Conservation (phyloP, 345 rosid species). For the Euphorbia tirucalli region DNA sequence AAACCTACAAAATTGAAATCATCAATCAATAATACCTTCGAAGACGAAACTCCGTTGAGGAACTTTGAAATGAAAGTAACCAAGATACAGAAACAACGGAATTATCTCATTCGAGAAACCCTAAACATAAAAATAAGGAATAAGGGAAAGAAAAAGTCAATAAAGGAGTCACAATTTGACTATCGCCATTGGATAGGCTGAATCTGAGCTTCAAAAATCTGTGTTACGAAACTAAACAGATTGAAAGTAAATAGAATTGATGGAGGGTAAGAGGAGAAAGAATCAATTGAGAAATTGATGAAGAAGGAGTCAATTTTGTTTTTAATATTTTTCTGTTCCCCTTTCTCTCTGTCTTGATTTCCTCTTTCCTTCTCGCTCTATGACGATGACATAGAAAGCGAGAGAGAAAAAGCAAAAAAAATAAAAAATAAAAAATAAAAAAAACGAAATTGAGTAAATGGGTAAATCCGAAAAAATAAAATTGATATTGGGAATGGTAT, state of each 20-base stretch:
- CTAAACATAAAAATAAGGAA: conserved; percentile 20
- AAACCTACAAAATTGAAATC: not conserved
- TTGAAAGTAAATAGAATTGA: not conserved
- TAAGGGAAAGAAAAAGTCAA: conserved; percentile 17
- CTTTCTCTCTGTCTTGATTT: not conserved
- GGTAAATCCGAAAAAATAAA: not conserved
- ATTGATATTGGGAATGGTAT: no score
- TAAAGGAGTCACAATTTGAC: conserved; percentile 18
- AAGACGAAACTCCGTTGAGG: conserved; percentile 56
- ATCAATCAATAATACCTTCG: conserved; percentile 42
- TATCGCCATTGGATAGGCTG: conserved; percentile 5
- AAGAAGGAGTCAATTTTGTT: not conserved
- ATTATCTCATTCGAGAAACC: conserved; percentile 10
- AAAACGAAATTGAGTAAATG: not conserved
- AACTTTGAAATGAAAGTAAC: not conserved
- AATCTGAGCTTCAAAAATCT: conserved; percentile 1
- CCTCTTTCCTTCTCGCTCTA: not conserved
- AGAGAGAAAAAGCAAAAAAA: not conserved
- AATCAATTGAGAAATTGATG: not conserved
- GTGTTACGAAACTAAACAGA: not conserved
- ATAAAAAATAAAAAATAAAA: not conserved
- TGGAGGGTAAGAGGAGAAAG: not conserved
- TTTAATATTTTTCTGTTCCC: not conserved
- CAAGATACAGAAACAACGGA: not conserved
- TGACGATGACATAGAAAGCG: not conserved